Evolutionary conservation across 345 rosid genomes (phyloP), one percentile per base, ranked within the genome.

Genomic region (Populus euphratica): DNA sequence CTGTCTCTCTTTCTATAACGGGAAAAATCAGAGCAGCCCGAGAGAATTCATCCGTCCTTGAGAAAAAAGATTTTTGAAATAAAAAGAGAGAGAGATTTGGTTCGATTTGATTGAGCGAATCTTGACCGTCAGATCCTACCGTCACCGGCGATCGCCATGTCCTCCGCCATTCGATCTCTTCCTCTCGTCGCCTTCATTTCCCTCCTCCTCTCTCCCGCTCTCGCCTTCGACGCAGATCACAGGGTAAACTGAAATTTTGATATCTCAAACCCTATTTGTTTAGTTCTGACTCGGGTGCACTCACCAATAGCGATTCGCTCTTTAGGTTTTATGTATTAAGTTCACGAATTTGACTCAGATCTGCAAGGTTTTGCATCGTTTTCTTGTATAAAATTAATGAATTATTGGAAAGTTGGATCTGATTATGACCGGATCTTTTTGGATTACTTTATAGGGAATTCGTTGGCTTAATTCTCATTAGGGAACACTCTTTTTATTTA

Each of bases 161-260:
- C 78, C 73, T 63, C 84, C 65, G 59, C 77, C 77, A 39, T 65
- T 81, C 82, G 90, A 77, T 87, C 84, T 70, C 75, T 75, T 79
- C 31, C 62, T 65, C 68, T 81, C 83, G 33, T 85, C 64, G 13
- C 74, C 31, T 70, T 78, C 83, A 33, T 68, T 73, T 33, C 75
- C 79, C 49, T 70, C 81, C 69, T 84, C 66, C 69, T 95, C 70
- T 72, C 86, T 31, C 84, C 78, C 36, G 85, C 85, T 23, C 79
- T 88, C 75, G 90, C 93, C 78, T 88, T 98, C 78, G 99, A 95
- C 83, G 88, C 93, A 61, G 97, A 95, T 90, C 99, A 95, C 91
- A 92, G 90, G 97, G 99, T 95, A 85, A 79, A 20, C 8, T 38
- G 8, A 11, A 76, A 11, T 21, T 38, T 35, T 29, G 70, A 29